Conservation (phyloP, 148 eudicot genomes). For the Spergularia bocconei region DNA sequence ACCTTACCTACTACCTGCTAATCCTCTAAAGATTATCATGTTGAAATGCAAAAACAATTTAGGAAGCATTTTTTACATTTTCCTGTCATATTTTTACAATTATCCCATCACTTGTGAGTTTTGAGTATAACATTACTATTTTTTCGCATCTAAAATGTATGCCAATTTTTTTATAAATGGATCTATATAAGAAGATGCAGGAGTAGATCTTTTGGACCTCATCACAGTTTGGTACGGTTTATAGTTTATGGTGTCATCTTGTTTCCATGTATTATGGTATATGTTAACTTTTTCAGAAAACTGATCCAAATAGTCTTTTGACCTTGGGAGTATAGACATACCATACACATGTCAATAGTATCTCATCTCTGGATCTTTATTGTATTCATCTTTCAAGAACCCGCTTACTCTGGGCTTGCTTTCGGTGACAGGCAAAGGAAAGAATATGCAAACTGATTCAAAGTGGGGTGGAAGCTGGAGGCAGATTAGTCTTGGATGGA, state of each 20-base stretch:
- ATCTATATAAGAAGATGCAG: no score
- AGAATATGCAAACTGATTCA: slow-evolving; percentile 73
- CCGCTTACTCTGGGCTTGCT: neutral
- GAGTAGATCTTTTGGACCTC: no score
- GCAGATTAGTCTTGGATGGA: slow-evolving; percentile 81
- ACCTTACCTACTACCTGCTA: neutral
- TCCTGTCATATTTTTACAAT: neutral
- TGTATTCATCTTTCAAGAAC: neutral
- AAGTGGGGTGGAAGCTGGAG: slow-evolving; percentile 88
- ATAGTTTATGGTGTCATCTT: neutral
- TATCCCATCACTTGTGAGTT: neutral
- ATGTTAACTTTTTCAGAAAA: neutral
- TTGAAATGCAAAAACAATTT: neutral
- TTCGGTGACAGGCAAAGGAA: slow-evolving; percentile 72
- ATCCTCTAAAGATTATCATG: neutral
- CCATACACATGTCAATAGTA: neutral
- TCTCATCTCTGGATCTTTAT: slow-evolving; percentile 4
- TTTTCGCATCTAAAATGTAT: no score
- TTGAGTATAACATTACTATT: no score
- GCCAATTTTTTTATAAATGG: no score
- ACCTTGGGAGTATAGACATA: neutral
- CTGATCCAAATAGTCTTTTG: neutral
- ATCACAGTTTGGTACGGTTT: neutral
- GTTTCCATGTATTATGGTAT: neutral
- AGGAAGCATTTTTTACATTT: neutral